Conservation (phyloP, 495 filamentous ascomycete species). For the Xanthoparmelia taractica region DNA sequence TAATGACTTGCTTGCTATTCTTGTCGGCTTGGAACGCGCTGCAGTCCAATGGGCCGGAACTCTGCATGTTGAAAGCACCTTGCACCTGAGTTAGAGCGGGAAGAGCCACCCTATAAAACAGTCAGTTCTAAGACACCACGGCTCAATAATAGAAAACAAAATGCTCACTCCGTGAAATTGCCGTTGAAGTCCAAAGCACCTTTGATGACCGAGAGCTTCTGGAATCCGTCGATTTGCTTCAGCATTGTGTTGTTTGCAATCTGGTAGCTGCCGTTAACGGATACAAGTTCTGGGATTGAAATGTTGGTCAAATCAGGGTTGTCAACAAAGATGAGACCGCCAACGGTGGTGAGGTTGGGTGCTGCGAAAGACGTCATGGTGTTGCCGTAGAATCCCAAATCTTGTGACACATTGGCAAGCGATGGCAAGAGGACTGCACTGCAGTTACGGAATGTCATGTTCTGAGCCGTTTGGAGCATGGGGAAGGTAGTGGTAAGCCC, state of each 20-base stretch:
- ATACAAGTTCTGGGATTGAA: conserved; percentile 57
- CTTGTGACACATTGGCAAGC: conserved; percentile 66
- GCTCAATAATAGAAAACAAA: conserved; percentile 2
- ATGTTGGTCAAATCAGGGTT: conserved; percentile 73
- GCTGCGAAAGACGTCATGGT: conserved; percentile 58
- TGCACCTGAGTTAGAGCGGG: conserved; percentile 63
- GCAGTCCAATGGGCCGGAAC: conserved; percentile 55
- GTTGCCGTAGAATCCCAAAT: conserved; percentile 78
- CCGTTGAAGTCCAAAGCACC: conserved; percentile 89
- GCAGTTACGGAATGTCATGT: conserved; percentile 86
- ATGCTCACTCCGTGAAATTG: conserved; percentile 70
- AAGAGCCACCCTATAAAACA: conserved; percentile 54
- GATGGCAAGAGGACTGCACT: conserved; percentile 65
- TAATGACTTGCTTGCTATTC: conserved; percentile 43
- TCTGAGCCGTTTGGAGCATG: conserved; percentile 65
- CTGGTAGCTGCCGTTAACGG: conserved; percentile 67
- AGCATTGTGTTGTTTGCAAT: conserved; percentile 84
- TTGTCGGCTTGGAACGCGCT: conserved; percentile 36
- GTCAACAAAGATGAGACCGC: conserved; percentile 70
- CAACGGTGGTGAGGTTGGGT: conserved; percentile 72
- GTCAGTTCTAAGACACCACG: conserved; percentile 17
- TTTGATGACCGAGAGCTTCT: conserved; percentile 55
- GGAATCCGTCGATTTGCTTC: conserved; percentile 54
- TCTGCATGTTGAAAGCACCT: conserved; percentile 82
- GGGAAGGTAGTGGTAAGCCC: conserved; percentile 57